Percentiles rank a stretch among this genome's conserved stretches.
These are phyloP conservation scores for Fusarium lateritium DNA, from an alignment of 2,329 filamentous ascomycete genomes.

Conservation along the genomic window DNA sequence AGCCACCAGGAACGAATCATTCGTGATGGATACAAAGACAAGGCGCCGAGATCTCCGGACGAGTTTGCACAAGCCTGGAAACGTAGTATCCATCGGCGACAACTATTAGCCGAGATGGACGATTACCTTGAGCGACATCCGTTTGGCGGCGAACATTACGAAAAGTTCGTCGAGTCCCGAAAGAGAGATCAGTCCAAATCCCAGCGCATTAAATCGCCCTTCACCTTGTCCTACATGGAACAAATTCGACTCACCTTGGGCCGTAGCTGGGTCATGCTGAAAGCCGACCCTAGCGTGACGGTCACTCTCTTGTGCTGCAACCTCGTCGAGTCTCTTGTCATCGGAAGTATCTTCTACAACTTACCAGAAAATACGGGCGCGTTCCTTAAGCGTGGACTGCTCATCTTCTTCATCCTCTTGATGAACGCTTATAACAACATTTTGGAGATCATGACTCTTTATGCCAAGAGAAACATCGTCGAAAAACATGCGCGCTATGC, in stretches of 20 bases:
- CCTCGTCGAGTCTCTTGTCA: constrained; percentile 40
- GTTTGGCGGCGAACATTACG: constrained; percentile 48
- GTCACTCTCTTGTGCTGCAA: constrained; percentile 42
- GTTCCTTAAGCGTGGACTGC: constrained; percentile 26
- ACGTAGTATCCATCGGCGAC: constrained; percentile 42
- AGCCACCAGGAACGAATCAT: constrained; percentile 54
- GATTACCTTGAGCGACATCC: constrained; percentile 49
- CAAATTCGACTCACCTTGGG: constrained; percentile 39
- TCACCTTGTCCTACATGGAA: constrained; percentile 40
- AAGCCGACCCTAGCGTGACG: constrained; percentile 42
- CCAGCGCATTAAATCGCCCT: constrained; percentile 40
- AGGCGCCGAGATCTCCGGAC: constrained; percentile 54
- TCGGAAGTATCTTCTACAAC: constrained; percentile 46
- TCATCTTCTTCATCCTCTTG: constrained; percentile 43
- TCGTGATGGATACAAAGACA: constrained; percentile 52
- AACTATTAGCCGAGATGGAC: constrained; percentile 51
- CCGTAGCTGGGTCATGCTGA: constrained; percentile 43
- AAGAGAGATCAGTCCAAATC: constrained; percentile 46
- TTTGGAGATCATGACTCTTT: constrained; percentile 47
- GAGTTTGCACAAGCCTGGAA: constrained; percentile 57
- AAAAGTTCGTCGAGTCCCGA: constrained; percentile 44
- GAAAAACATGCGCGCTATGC: constrained; percentile 55
- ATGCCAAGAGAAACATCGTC: constrained; percentile 52
- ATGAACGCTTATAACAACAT: constrained; percentile 47
- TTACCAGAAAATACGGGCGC: constrained; percentile 16